Percentiles rank a stretch among this genome's conserved stretches.
Evolutionary conservation across 179 eudicot species (phyloP).

Genomic region (Drosera spatulata): DNA sequence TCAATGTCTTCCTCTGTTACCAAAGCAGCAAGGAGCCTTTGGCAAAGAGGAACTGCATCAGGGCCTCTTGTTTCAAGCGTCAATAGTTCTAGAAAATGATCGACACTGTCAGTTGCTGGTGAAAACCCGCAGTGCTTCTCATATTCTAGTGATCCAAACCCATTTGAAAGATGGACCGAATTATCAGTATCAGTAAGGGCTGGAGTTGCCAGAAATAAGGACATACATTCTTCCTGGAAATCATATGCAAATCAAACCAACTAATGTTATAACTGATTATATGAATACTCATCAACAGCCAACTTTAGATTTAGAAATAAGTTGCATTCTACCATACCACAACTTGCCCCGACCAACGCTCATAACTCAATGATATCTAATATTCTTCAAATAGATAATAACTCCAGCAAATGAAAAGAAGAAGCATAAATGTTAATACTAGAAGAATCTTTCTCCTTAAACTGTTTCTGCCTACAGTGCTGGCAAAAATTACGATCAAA

Average conservation of each 20-base stretch:
- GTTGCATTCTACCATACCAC: too few relatives aligned
- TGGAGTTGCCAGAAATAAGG: conserved; percentile 14
- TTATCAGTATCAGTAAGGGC: conserved; percentile 15
- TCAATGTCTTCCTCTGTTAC: conserved; percentile 41
- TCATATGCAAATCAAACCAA: background rate
- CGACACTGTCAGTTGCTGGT: conserved; percentile 15
- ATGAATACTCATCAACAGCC: background rate
- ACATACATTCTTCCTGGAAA: conserved; percentile 25
- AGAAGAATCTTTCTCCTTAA: too few relatives aligned
- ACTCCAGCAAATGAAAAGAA: too few relatives aligned
- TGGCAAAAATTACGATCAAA: too few relatives aligned
- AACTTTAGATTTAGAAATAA: too few relatives aligned
- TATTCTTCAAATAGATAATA: too few relatives aligned
- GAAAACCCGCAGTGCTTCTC: conserved; percentile 8
- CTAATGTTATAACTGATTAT: background rate
- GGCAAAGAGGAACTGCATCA: conserved; percentile 31
- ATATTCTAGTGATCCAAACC: conserved; percentile 16
- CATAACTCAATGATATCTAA: too few relatives aligned
- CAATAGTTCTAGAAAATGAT: conserved; percentile 16
- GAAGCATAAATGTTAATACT: too few relatives aligned
- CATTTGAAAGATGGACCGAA: conserved; percentile 15
- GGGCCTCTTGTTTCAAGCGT: conserved; percentile 8
- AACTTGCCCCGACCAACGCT: too few relatives aligned
- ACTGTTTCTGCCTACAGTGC: too few relatives aligned
- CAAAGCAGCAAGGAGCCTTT: conserved; percentile 50